Evolutionary conservation across 371 early-diverging fungal species (phyloP).

Genomic region (Spiromyces aspiralis): DNA sequence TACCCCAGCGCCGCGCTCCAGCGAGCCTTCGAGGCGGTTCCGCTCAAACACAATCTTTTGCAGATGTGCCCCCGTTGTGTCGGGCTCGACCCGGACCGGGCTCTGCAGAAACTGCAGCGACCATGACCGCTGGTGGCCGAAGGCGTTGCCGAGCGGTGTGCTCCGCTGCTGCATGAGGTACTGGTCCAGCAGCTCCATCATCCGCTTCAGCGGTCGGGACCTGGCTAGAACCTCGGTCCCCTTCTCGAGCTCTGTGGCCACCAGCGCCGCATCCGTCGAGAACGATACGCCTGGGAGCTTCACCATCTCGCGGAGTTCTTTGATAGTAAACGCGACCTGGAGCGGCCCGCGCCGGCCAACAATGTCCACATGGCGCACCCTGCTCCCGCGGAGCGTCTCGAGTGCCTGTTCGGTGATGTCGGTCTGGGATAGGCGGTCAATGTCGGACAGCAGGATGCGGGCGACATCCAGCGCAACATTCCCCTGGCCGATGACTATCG

Average conservation of each 20-base stretch:
- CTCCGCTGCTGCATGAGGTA: conserved; percentile 7
- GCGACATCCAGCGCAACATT: conserved; percentile 94
- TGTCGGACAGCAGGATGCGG: conserved; percentile 62
- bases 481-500: conserved; percentile 84
- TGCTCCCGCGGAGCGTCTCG: conserved; percentile 45
- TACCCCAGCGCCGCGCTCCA: conserved; percentile 29
- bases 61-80: background rate
- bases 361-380: conserved; percentile 62
- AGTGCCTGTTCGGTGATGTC: conserved; percentile 75
- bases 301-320: conserved; percentile 91
- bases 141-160: background rate
- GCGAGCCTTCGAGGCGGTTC: conserved; percentile 47
- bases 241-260: conserved; percentile 27
- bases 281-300: conserved; percentile 42
- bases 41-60: conserved; percentile 42
- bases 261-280: conserved; percentile 35
- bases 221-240: conserved; percentile 24
- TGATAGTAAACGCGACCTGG: conserved; percentile 84
- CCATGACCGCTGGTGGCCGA: conserved; percentile 39
- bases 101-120: conserved; percentile 52
- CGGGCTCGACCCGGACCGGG: conserved; percentile 26
- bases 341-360: conserved; percentile 87
- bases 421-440: conserved; percentile 59
- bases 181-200: conserved; percentile 59
- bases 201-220: conserved; percentile 51